Evolutionary conservation across 1,284 basidiomycete genomes (phyloP).

Genomic region (Ganoderma lucidum): DNA sequence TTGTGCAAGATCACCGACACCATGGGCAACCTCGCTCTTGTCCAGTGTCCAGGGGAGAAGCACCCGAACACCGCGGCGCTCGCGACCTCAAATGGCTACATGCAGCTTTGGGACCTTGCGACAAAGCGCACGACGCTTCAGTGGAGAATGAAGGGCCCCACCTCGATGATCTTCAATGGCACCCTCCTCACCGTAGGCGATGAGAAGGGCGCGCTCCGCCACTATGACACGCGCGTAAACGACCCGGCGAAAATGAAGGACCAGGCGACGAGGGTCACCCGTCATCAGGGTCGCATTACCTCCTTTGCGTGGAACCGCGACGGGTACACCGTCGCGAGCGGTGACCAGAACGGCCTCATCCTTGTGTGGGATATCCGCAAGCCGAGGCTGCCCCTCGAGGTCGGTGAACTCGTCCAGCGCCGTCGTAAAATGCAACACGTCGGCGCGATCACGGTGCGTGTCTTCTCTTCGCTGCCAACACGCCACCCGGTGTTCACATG

Average conservation of each 20-base stretch:
- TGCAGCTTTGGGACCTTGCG: conserved; percentile 61
- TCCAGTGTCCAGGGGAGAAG: conserved; percentile 51
- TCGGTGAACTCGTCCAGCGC: conserved; percentile 60
- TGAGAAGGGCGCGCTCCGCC: conserved; percentile 56
- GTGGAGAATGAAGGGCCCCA: conserved; percentile 54
- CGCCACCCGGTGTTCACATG: conserved; percentile 3
- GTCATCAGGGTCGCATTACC: conserved; percentile 58
- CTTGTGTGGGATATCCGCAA: conserved; percentile 61
- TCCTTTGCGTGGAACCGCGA: conserved; percentile 58
- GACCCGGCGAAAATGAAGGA: conserved; percentile 58
- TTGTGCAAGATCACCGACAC: conserved; percentile 57
- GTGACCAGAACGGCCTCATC: conserved; percentile 58
- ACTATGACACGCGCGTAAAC: conserved; percentile 59
- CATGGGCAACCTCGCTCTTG: conserved; percentile 51
- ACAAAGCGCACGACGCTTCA: conserved; percentile 52
- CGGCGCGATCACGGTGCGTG: conserved; percentile 39
- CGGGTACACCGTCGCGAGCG: conserved; percentile 58
- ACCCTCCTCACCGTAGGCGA: conserved; percentile 56
- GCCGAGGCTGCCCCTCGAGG: conserved; percentile 54
- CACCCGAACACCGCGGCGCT: conserved; percentile 53
- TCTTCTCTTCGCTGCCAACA: conserved; percentile 22
- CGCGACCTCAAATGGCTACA: conserved; percentile 53
- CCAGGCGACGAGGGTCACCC: conserved; percentile 54
- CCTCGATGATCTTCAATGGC: conserved; percentile 58
- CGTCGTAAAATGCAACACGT: conserved; percentile 54